phyloP scores from a whole-genome alignment of 2,329 filamentous ascomycete genomes.

The Aspergillus sp. region DNA sequence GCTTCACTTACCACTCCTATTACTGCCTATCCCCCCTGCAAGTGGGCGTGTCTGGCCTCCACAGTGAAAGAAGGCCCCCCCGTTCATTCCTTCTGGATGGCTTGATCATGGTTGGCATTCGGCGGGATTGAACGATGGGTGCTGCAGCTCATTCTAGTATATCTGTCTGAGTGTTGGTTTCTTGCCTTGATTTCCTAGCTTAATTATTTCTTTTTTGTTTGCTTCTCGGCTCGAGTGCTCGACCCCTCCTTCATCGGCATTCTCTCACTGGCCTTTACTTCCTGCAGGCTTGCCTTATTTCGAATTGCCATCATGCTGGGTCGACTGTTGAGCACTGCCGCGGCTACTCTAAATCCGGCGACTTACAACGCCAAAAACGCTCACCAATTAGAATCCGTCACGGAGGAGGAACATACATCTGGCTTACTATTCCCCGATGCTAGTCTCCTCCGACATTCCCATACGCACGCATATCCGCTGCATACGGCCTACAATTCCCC shows the following conservation, averaged over 20 bases:
- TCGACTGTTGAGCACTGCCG: constrained; percentile 46
- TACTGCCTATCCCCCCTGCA: constrained; percentile 1
- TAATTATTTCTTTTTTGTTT: background rate
- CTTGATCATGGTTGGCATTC: constrained; percentile 30
- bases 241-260: constrained; percentile 5
- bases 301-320: constrained; percentile 41
- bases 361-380: constrained; percentile 40
- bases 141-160: constrained; percentile 33
- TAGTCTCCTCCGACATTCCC: constrained; percentile 44
- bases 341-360: constrained; percentile 46
- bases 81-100: constrained; percentile 4
- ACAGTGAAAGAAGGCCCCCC: constrained; percentile 5
- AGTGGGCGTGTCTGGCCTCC: constrained; percentile 9
- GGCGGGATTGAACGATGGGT: constrained; percentile 36
- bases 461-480: constrained; percentile 43
- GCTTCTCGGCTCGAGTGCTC: constrained; percentile 10
- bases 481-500: constrained; percentile 47
- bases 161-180: constrained; percentile 30
- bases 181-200: constrained; percentile 6
- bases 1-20: background rate
- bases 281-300: constrained; percentile 14
- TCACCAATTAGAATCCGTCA: constrained; percentile 49
- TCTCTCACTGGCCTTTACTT: constrained; percentile 10
- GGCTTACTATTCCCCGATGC: constrained; percentile 51
- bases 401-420: constrained; percentile 52